phyloP scores from a whole-genome alignment of 1,139 yeast genomes.

The Schizosaccharomyces versatilis region DNA sequence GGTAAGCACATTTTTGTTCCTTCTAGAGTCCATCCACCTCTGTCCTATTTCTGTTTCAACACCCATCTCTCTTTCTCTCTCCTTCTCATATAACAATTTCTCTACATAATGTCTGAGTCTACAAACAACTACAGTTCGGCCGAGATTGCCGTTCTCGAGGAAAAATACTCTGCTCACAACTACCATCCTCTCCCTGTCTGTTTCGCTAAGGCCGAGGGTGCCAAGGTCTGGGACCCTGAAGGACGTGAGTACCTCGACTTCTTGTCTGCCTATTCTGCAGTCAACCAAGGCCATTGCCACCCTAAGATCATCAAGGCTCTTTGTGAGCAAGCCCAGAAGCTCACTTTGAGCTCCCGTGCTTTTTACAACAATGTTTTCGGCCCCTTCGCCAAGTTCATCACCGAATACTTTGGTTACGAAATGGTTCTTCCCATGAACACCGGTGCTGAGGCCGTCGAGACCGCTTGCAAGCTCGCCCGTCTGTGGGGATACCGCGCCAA shows the following conservation, averaged over 20 bases:
- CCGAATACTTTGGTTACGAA: constrained; percentile 77
- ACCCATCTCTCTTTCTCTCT: no score
- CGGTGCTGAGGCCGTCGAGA: constrained; percentile 88
- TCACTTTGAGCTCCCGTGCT: constrained; percentile 80
- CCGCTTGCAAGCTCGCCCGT: constrained; percentile 82
- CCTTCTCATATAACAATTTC: not conserved
- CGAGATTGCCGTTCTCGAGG: constrained; percentile 48
- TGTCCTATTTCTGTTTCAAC: no score
- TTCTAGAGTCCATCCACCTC: no score
- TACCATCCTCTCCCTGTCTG: constrained; percentile 95
- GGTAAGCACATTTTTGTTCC: no score
- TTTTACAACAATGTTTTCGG: constrained; percentile 82
- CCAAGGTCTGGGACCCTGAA: constrained; percentile 96
- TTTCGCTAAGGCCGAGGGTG: constrained; percentile 65
- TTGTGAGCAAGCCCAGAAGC: constrained; percentile 60
- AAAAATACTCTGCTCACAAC: constrained; percentile 79
- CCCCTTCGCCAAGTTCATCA: constrained; percentile 62
- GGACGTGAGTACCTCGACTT: constrained; percentile 33
- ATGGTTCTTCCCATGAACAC: constrained; percentile 95
- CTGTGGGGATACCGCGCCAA: constrained; percentile 89
- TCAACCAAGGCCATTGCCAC: constrained; percentile 95
- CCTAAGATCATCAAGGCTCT: constrained; percentile 76
- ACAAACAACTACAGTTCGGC: constrained; percentile 24
- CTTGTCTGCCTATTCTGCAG: constrained; percentile 43
- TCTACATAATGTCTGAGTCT: not conserved